Conservation (phyloP, 495 filamentous ascomycete species). For the Jackrogersella minutella region DNA sequence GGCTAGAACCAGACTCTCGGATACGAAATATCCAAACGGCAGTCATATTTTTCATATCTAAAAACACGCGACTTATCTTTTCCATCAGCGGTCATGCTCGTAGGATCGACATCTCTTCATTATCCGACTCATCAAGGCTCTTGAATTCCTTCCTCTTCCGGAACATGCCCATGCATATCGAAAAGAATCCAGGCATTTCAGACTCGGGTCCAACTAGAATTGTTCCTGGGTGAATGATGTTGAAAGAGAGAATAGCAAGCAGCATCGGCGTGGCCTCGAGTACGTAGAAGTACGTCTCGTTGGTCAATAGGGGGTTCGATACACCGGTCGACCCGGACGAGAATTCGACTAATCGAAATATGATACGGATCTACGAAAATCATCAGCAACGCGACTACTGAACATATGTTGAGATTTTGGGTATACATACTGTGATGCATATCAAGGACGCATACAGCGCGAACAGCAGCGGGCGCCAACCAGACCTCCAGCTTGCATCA, state of each 20-base stretch:
- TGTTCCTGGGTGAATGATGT: slow-evolving; percentile 61
- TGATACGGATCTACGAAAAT: slow-evolving; percentile 56
- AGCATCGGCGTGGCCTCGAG: slow-evolving; percentile 64
- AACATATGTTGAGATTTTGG: too few species aligned
- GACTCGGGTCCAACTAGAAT: slow-evolving; percentile 55
- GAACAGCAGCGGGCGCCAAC: slow-evolving; percentile 52
- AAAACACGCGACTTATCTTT: not conserved
- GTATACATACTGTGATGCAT: slow-evolving; percentile 54
- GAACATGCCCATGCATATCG: slow-evolving; percentile 11
- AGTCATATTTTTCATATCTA: not conserved
- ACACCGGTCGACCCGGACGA: slow-evolving; percentile 48
- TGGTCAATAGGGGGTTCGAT: slow-evolving; percentile 55
- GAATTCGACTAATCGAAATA: slow-evolving; percentile 65
- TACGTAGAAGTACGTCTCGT: slow-evolving; percentile 60
- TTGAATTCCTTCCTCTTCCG: slow-evolving; percentile 5
- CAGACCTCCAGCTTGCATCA: slow-evolving; percentile 35
- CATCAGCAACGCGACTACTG: slow-evolving; percentile 10
- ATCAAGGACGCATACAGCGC: slow-evolving; percentile 53
- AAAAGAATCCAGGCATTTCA: slow-evolving; percentile 41
- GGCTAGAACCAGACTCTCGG: too few species aligned
- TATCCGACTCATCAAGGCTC: slow-evolving; percentile 4
- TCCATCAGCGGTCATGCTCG: not conserved
- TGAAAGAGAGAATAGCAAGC: slow-evolving; percentile 55
- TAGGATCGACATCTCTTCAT: slow-evolving; percentile 10
- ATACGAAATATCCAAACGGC: not conserved